Percentiles rank a stretch among this genome's conserved stretches.
phyloP scores from a whole-genome alignment of 352 stramenopile genomes.

The Phytophthora brassicae region DNA sequence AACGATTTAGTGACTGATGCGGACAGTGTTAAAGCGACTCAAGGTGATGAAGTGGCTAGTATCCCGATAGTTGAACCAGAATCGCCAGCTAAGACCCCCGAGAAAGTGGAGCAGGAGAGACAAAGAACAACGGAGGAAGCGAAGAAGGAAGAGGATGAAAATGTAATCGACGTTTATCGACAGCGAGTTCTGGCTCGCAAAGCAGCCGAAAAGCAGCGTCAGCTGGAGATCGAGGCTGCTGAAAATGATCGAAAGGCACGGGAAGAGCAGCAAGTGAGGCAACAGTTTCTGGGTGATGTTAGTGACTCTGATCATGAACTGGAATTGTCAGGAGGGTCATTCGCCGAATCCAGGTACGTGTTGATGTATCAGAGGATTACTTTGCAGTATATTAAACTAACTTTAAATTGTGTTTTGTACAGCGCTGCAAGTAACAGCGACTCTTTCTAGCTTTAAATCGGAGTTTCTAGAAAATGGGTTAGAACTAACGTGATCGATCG shows the following conservation, averaged over 20 bases:
- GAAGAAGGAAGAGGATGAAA: slow-evolving; percentile 62
- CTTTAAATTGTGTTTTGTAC: neutral
- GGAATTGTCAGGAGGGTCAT: slow-evolving; percentile 61
- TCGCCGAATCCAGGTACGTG: slow-evolving; percentile 66
- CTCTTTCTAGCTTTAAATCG: slow-evolving; percentile 47
- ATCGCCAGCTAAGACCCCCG: slow-evolving; percentile 16
- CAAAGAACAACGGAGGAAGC: slow-evolving; percentile 41
- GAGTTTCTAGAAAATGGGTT: slow-evolving; percentile 17
- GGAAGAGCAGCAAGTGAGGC: slow-evolving; percentile 31
- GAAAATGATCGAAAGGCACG: slow-evolving; percentile 42
- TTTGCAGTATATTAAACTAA: neutral
- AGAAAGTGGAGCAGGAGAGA: slow-evolving; percentile 40
- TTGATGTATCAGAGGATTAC: neutral
- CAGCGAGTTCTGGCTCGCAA: slow-evolving; percentile 66
- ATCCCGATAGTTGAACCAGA: neutral
- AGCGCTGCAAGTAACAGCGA: slow-evolving; percentile 57
- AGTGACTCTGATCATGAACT: slow-evolving; percentile 53
- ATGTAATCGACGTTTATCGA: slow-evolving; percentile 60
- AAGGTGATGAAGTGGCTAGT: neutral
- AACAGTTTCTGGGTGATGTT: slow-evolving; percentile 13
- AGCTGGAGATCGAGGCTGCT: slow-evolving; percentile 44
- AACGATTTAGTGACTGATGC: neutral
- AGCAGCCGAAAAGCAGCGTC: slow-evolving; percentile 59
- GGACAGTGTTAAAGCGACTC: neutral
- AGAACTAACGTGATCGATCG: slow-evolving; percentile 13